phyloP scores from a whole-genome alignment of 306 rosid species.

The Gastrolobium villosum region DNA sequence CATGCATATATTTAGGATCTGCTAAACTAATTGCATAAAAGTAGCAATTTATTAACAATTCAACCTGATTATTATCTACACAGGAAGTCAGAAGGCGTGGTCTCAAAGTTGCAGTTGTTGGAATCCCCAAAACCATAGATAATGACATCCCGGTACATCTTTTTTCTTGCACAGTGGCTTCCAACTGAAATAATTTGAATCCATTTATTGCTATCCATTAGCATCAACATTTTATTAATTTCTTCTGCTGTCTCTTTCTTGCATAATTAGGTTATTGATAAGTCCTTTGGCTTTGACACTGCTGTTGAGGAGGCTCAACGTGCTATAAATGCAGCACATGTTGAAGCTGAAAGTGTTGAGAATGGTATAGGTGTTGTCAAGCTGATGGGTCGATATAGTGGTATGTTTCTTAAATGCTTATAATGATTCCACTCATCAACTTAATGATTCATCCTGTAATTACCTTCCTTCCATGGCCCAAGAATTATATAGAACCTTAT shows the following conservation, averaged over 20 bases:
- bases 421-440: background rate
- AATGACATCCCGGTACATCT: constrained; percentile 84
- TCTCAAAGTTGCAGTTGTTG: constrained; percentile 86
- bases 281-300: constrained; percentile 93
- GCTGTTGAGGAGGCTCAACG: constrained; percentile 99
- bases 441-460: constrained; percentile 9
- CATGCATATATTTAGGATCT: background rate
- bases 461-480: constrained; percentile 31
- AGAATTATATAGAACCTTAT: constrained; percentile 18
- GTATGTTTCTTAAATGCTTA: constrained; percentile 57
- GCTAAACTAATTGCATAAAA: constrained; percentile 22
- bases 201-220: background rate
- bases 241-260: constrained; percentile 27
- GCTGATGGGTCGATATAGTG: constrained; percentile 95
- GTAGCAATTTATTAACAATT: constrained; percentile 8
- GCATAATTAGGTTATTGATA: constrained; percentile 81
- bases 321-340: constrained; percentile 98
- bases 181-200: constrained; percentile 11
- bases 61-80: constrained; percentile 39
- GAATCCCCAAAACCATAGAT: constrained; percentile 97
- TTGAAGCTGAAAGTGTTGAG: constrained; percentile 89
- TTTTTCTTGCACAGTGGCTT: constrained; percentile 30
- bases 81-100: constrained; percentile 96
- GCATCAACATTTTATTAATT: constrained; percentile 23
- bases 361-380: constrained; percentile 94